A percentile compares a stretch with the other conserved stretches of the same genome.
phyloP scores from a whole-genome alignment of 805 yeast genomes.

The Ogataea allantospora region DNA sequence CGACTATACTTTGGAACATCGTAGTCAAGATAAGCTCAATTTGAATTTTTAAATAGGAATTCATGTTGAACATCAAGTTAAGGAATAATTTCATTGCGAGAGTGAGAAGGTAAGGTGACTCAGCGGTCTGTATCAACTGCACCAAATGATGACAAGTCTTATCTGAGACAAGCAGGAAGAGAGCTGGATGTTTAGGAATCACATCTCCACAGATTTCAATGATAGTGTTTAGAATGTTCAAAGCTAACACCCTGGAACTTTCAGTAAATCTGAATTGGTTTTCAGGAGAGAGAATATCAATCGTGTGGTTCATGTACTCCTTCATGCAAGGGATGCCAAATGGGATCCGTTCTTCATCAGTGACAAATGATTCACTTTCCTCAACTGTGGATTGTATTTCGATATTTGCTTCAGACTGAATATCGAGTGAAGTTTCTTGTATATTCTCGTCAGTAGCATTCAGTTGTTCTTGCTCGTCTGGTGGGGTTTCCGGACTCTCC shows the following conservation, averaged over 20 bases:
- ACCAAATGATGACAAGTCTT: constrained; percentile 83
- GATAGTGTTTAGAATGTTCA: constrained; percentile 71
- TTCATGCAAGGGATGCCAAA: constrained; percentile 75
- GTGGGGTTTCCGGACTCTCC: constrained; percentile 5
- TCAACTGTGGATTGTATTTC: not conserved
- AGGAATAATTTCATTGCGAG: constrained; percentile 75
- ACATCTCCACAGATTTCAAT: constrained; percentile 76
- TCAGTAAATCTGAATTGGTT: constrained; percentile 85
- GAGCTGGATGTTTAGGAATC: constrained; percentile 58
- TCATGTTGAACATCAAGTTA: constrained; percentile 66
- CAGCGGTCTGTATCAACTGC: constrained; percentile 71
- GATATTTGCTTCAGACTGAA: not conserved
- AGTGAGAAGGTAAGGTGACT: constrained; percentile 69
- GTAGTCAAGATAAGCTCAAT: constrained; percentile 69
- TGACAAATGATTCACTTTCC: constrained; percentile 13
- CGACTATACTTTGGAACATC: constrained; percentile 47
- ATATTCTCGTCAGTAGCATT: constrained; percentile 1
- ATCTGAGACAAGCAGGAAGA: constrained; percentile 69
- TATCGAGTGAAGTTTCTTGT: too few relatives aligned
- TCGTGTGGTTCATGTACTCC: constrained; percentile 71
- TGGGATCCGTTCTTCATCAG: constrained; percentile 39
- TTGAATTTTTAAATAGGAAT: constrained; percentile 69
- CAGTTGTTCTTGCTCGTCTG: constrained; percentile 2
- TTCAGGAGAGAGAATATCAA: constrained; percentile 78
- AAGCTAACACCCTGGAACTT: constrained; percentile 78